Base-by-base conservation (phyloP, 192 early-diverging fungal species). In the Tieghemiomyces parasiticus region DNA sequence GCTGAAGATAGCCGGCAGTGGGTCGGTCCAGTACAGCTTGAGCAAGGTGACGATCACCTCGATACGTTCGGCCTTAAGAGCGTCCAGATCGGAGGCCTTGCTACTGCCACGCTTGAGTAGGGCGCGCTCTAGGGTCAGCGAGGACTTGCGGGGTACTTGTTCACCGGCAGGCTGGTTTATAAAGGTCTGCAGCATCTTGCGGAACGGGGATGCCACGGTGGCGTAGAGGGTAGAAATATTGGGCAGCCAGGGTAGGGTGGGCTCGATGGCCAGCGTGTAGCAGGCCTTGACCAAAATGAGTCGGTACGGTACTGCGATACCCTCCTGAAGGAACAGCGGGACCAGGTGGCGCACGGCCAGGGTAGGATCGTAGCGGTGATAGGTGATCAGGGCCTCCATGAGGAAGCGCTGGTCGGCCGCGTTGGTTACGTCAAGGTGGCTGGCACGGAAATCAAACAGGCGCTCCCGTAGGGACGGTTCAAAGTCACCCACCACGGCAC, bases 1-100 rank as follows among this genome's bases (percentile, higher is more conserved):
- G 65, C 81, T 85, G 68, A 71, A 78, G 31, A 94, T 77, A 6
- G 83, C 82, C 46, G 93, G 67, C 44, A 79, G 69, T 8, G 93
- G 92, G 70, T 88, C 87, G 28, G 69, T 72, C 46, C 76, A 74
- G 66, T 89, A 89, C 44, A 86, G 75, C 46, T 80, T 81, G 54
- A 96, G 73, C 22, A 93, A 80, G 46, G 76, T 76, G 9, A 83
- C 61, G 20, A 93, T 75, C n/a, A 96, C 71, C 60, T 95, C 89
- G 44, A 86, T 74, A 24, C 84, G 81, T 63, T 95, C 90, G n/a
- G 74, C 74, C 25, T 66, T 65, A 30, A 73, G 73, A 25, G 82
- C 76, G 25, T 72, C 60, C 22, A 76, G 64, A 60, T 70, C 77
- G 25, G 72, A 62, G 49, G 75, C 77, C 35, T 74, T 78, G 35